Evolutionary conservation across 1,284 basidiomycete species (phyloP), one percentile per base, ranked within the genome.

Genomic region (Phenoliferia sp.): DNA sequence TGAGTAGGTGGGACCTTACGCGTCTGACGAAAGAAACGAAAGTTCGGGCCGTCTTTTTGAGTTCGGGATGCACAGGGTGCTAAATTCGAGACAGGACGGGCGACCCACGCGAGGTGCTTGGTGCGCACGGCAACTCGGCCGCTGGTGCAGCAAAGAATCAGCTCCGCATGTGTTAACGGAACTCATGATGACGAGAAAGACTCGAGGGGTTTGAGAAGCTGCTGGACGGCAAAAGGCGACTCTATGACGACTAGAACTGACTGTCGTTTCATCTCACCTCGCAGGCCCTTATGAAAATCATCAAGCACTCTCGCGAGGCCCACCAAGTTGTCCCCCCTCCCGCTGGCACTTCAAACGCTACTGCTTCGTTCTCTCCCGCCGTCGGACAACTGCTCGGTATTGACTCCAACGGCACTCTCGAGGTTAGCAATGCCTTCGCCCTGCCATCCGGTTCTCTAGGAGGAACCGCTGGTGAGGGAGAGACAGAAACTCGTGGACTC

Each of bases 391-490:
- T 97, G 54, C 84, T 96, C 69, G 94, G 94, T 57, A 85, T 99
- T 69, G 94, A 97, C 80, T 83, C 97, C 36, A 90, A 96, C 79
- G 92, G 92, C 16, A 85, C 86, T 54, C 85, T 98, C 71, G 92
- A 96, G 81, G 86, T 98, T 59, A 91, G 91, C 73, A 96, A 98
- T 82, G 89, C 87, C 61, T 97, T 97, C 80, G 86, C 92, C 33
- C 83, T 98, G 76, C 94, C 91, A 34, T 69, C 76, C 19, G 74
- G 74, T 15, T 67, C 69, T 9, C 70, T 76, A 29, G 63, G 68
- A 1, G 72, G 70, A 22, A 59, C 83, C 84, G 72, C 84, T 78
- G 28, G 75, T 70, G 58, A 86, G 77, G 79, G 80, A 36, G 83
- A 82, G 89, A 89, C 90, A 32, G 90, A 90, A 63, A 89, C 90